These are phyloP conservation scores for Ascochyta clinopodiicola DNA, from an alignment of 2,329 filamentous ascomycete species.

Conservation along the genomic window DNA sequence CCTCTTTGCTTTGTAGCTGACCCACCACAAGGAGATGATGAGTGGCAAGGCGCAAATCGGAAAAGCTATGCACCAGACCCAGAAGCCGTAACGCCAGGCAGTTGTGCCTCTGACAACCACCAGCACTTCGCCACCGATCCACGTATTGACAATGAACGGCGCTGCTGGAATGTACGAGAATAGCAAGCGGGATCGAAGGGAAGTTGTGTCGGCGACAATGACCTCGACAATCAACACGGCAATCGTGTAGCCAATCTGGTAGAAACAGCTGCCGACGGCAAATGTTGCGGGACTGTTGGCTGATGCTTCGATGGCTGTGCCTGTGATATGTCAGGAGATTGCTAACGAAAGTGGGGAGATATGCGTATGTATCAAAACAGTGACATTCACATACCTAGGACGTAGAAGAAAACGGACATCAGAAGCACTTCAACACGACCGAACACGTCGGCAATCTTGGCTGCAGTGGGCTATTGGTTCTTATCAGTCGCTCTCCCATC, in stretches of 20 bases:
- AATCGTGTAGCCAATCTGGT: conserved; percentile 66
- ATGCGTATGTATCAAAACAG: not conserved
- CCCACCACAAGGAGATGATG: conserved; percentile 58
- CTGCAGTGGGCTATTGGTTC: conserved; percentile 58
- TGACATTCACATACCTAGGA: conserved; percentile 45
- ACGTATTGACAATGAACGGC: conserved; percentile 60
- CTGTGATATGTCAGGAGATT: conserved; percentile 16
- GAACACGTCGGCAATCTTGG: conserved; percentile 68
- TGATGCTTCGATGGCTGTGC: conserved; percentile 62
- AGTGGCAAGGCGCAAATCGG: conserved; percentile 64
- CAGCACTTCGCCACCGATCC: conserved; percentile 66
- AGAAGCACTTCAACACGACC: conserved; percentile 66
- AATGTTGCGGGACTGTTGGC: conserved; percentile 60
- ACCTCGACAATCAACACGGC: conserved; percentile 68
- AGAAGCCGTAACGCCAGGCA: conserved; percentile 66
- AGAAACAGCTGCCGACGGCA: conserved; percentile 51
- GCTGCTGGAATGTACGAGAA: conserved; percentile 63
- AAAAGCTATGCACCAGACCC: conserved; percentile 68
- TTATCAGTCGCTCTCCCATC: not conserved
- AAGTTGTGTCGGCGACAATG: conserved; percentile 69
- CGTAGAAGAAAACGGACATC: conserved; percentile 64
- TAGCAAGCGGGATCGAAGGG: conserved; percentile 66
- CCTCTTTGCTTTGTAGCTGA: conserved; percentile 60
- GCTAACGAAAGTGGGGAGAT: not conserved
- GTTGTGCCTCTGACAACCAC: conserved; percentile 57